These are phyloP conservation scores for Cerioporus squamosus DNA, from an alignment of 1,284 basidiomycete species.

Conservation along the genomic window DNA sequence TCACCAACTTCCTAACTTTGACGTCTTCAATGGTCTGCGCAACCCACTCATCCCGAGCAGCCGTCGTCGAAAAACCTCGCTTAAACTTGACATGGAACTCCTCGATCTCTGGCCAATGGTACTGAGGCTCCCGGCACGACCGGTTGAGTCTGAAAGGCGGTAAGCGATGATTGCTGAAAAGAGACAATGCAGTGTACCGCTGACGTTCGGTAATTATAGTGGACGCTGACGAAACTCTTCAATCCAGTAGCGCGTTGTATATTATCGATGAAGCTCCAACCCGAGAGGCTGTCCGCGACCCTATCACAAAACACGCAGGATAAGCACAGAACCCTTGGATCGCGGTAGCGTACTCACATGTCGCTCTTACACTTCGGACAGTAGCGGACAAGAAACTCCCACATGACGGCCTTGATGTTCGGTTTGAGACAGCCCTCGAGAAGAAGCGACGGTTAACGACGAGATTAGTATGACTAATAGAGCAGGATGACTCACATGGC, in stretches of 20 bases:
- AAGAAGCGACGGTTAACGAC: background rate
- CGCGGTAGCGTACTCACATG: conserved; percentile 6
- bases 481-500: conserved; percentile 11
- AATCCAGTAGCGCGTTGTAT: too few relatives aligned
- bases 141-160: background rate
- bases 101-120: background rate
- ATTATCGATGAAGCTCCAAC: too few relatives aligned
- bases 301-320: too few relatives aligned
- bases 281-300: too few relatives aligned
- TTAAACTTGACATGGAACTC: background rate
- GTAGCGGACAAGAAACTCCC: conserved; percentile 14
- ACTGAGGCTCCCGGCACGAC: background rate
- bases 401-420: conserved; percentile 1
- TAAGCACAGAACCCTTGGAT: too few relatives aligned
- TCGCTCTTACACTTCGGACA: conserved; percentile 7
- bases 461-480: too few relatives aligned
- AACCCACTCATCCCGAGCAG: background rate
- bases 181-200: too few relatives aligned
- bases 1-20: background rate
- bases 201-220: too few relatives aligned
- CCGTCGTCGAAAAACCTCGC: background rate
- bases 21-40: background rate
- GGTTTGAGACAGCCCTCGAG: conserved; percentile 16
- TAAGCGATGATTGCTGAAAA: too few relatives aligned
- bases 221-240: too few relatives aligned